Conservation (phyloP, 495 filamentous ascomycete species). For the Penicillium flavigenum region DNA sequence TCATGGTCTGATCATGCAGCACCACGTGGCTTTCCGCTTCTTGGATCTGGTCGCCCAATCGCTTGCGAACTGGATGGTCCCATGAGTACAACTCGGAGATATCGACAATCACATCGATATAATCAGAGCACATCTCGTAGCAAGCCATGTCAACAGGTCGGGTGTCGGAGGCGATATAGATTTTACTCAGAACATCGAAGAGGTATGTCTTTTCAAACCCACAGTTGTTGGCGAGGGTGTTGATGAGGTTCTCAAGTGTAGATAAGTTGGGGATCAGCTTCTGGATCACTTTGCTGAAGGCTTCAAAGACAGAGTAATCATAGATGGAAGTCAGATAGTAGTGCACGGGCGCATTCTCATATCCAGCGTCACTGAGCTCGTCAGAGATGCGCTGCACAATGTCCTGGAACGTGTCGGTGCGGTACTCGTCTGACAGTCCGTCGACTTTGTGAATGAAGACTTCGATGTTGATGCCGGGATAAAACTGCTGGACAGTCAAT, state of each 20-base stretch:
- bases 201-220: slow-evolving; percentile 96
- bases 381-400: slow-evolving; percentile 96
- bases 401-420: slow-evolving; percentile 88
- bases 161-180: slow-evolving; percentile 95
- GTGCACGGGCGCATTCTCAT: slow-evolving; percentile 86
- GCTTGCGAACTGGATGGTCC: slow-evolving; percentile 56
- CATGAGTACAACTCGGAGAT: slow-evolving; percentile 92
- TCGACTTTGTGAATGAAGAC: slow-evolving; percentile 99
- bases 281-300: slow-evolving; percentile 96
- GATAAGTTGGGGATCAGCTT: slow-evolving; percentile 92
- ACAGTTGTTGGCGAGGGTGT: slow-evolving; percentile 82
- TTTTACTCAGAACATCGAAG: slow-evolving; percentile 95
- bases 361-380: slow-evolving; percentile 85
- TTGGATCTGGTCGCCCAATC: slow-evolving; percentile 63
- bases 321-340: slow-evolving; percentile 97
- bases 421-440: slow-evolving; percentile 90
- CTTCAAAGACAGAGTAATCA: slow-evolving; percentile 97
- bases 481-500: slow-evolving; percentile 77
- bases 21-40: slow-evolving; percentile 79
- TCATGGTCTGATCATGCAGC: slow-evolving; percentile 74
- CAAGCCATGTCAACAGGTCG: slow-evolving; percentile 86
- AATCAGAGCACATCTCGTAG: slow-evolving; percentile 97
- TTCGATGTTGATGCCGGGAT: slow-evolving; percentile 90
- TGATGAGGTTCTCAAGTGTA: slow-evolving; percentile 86
- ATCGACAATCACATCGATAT: slow-evolving; percentile 96